Evolutionary conservation across 2,329 filamentous ascomycete species (phyloP), one percentile per base, ranked within the genome.

Genomic region (Fusarium torreyae): DNA sequence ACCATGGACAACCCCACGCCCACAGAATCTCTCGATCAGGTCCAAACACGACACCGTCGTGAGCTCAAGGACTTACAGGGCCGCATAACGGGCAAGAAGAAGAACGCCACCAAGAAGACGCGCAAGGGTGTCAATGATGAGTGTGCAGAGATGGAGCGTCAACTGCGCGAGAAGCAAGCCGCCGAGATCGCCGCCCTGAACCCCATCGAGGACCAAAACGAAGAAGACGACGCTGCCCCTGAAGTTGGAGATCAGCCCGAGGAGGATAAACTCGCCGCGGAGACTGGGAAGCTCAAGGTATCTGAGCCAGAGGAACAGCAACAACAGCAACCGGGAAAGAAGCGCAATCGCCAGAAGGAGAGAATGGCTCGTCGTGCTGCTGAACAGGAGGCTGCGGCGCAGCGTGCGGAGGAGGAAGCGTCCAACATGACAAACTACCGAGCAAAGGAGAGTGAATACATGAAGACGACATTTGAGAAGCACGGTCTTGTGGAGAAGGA

Each of bases 71-170:
- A 98, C 65, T 86, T 99, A 26, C 93, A 97, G 79, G 87, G 89
- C 51, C 90, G 91, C 63, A 90, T 97, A 76, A 98, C 93, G 7
- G 94, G 92, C 81, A 98, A 98, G 86, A 99, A 98, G 86, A 98
- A 98, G 85, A 91, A 92, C 72, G 94, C 96, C 17, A 97, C 92
- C 46, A 99, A 98, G 82, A 94, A 89, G 88, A 94, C 86, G 72
- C 88, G 83, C 75, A 93, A 91, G 78, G 90, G 91, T 28, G 84
- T 95, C 75, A 93, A 92, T 40, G 86, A 91, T 53, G 92, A 95
- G 77, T 94, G 93, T 71, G 91, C 91, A 63, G 84, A 87, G 54
- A 83, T 94, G 69, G 92, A 95, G 78, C 83, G 87, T 9, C 81
- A 88, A 57, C 77, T 93, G 42, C 89, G 88, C 66, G 90, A 92